phyloP scores from a whole-genome alignment of 2,329 filamentous ascomycete genomes.

The Colletotrichum cereale region DNA sequence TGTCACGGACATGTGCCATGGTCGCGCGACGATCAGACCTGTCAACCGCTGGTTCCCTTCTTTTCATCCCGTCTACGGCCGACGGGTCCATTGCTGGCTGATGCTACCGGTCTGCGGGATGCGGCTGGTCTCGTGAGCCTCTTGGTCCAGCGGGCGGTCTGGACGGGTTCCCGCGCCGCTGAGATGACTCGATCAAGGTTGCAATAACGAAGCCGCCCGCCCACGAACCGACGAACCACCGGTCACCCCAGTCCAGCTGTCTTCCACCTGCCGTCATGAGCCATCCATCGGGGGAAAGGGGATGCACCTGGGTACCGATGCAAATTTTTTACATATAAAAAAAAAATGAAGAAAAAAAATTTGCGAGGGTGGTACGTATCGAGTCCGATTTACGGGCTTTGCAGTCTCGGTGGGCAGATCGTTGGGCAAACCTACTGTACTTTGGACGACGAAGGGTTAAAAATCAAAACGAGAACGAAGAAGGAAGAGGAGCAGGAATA shows the following conservation, averaged over 20 bases:
- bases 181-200: constrained; percentile 10
- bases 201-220: constrained; percentile 1
- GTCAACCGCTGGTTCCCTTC: constrained; percentile 16
- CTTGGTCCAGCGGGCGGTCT: constrained; percentile 14
- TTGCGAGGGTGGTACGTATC: not conserved
- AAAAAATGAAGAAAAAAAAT: too few relatives aligned
- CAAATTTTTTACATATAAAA: too few relatives aligned
- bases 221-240: not conserved
- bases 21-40: constrained; percentile 12
- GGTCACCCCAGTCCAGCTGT: constrained; percentile 4
- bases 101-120: not conserved
- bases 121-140: constrained; percentile 10
- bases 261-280: not conserved
- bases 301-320: constrained; percentile 1
- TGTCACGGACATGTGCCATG: constrained; percentile 16
- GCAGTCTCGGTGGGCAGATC: constrained; percentile 2
- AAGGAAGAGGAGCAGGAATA: not conserved
- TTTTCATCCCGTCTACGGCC: constrained; percentile 24
- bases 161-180: constrained; percentile 25
- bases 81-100: not conserved
- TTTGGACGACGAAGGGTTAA: not conserved
- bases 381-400: constrained; percentile 20
- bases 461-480: not conserved
- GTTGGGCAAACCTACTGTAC: not conserved
- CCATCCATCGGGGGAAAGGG: not conserved